Base-by-base conservation (phyloP, 2,329 filamentous ascomycete genomes). In the Exophiala calicioides region DNA sequence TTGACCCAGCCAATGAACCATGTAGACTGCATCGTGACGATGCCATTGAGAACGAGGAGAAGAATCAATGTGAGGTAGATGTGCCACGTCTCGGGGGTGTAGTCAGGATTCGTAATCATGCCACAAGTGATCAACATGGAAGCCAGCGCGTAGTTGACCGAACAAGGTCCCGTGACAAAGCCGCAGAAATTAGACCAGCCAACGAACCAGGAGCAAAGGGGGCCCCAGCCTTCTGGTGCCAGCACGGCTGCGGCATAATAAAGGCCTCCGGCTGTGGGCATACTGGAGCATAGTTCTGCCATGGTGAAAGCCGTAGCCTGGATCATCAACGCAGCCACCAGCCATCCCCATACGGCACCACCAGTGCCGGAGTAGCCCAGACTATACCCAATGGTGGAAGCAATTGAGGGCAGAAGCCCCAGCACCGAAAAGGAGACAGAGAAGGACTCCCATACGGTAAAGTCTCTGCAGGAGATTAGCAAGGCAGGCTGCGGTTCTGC, bases 381-480 rank as follows among this genome's bases (percentile, higher is more conserved):
- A 41, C 60, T 62, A 44, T 66, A 69, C 3, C 50, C 38, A 12
- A 70, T 58, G 1, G 65, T 68, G 7, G 65, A 65, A 5, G 67
- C 66, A 30, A 70, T 61, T 3, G 63, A 67, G 7, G 68, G 68
- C 4, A 70, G 47, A 9, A 70, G 61, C 13, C 68, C 67, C 5
- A 68, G 52, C 9, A 65, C 58, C 1, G 62, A 60, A 51, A 68
- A 68, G 0, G 63, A 67, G 16, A 68, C 63, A 1, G 58, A 60
- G 55, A 68, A 68, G 5, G 61, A 65, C 21, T 62, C 59, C 45
- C 60, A 56, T 45, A 65, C 47, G 40, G 57, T 59, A 52, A 62
- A 65, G 42, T 66, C 62, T 37, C 58, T 61, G 38, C 18, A 38
- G 4, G 16, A 8, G 30, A 21, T 19, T 3, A 10, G 5, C 13